Conservation (phyloP, 441 rosid species). For the Euphorbia schlechtendalii region DNA sequence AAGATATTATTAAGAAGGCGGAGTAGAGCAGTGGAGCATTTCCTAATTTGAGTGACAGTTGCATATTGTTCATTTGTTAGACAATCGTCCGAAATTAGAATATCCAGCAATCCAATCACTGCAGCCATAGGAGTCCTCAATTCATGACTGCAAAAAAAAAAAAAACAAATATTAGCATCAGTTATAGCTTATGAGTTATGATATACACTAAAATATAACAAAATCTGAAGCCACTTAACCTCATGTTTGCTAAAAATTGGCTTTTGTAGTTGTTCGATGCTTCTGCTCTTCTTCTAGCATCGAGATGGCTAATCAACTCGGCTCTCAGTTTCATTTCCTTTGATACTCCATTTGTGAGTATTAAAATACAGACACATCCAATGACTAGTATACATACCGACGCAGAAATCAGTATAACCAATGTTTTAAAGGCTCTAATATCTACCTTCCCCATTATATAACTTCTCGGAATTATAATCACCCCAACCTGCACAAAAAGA, state of each 20-base stretch:
- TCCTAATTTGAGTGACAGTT: constrained; percentile 86
- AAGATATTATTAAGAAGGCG: constrained; percentile 92
- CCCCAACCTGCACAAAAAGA: constrained; percentile 70
- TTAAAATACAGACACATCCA: constrained; percentile 86
- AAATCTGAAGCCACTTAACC: constrained; percentile 44
- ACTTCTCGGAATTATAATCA: constrained; percentile 87
- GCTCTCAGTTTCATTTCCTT: constrained; percentile 99
- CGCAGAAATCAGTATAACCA: constrained; percentile 79
- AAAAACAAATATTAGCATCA: constrained; percentile 1
- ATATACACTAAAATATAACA: no score
- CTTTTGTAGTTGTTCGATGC: constrained; percentile 98
- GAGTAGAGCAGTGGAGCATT: constrained; percentile 89
- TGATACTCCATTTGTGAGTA: constrained; percentile 93
- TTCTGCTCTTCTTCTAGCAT: constrained; percentile 98
- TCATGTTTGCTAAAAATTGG: constrained; percentile 98
- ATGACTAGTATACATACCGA: constrained; percentile 77
- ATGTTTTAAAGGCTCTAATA: constrained; percentile 82
- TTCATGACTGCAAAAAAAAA: constrained; percentile 73
- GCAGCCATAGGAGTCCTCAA: constrained; percentile 99
- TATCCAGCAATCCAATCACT: constrained; percentile 92
- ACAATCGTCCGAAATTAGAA: constrained; percentile 80
- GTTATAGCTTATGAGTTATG: no score
- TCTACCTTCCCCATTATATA: constrained; percentile 97
- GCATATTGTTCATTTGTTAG: constrained; percentile 90
- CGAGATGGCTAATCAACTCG: constrained; percentile 92